These are phyloP conservation scores for Phytophthora nicotianae DNA, from an alignment of 352 stramenopile genomes.

Conservation along the genomic window DNA sequence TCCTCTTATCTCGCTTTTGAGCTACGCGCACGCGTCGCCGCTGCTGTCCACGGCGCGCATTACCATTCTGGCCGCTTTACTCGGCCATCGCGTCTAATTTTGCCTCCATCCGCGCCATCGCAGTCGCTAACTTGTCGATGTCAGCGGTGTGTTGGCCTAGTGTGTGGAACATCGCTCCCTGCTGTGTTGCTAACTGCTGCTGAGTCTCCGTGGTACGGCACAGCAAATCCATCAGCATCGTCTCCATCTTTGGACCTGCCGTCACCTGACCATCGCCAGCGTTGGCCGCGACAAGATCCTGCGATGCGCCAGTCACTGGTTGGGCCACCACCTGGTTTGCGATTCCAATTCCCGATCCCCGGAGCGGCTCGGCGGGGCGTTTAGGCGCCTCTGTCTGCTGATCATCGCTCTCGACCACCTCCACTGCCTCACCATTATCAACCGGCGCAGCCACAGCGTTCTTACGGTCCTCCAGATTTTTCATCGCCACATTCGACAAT, in stretches of 20 bases:
- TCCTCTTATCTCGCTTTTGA: slow-evolving; percentile 32
- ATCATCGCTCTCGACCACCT: slow-evolving; percentile 32
- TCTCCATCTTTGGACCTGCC: slow-evolving; percentile 88
- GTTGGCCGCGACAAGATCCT: slow-evolving; percentile 84
- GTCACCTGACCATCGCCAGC: slow-evolving; percentile 85
- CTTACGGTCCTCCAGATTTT: slow-evolving; percentile 91
- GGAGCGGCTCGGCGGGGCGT: slow-evolving; percentile 45
- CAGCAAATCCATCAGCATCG: slow-evolving; percentile 90
- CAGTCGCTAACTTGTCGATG: slow-evolving; percentile 86
- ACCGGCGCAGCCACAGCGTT: slow-evolving; percentile 77
- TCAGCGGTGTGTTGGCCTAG: slow-evolving; percentile 89
- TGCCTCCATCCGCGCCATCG: slow-evolving; percentile 89
- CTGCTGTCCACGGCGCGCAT: slow-evolving; percentile 32
- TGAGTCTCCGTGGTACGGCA: slow-evolving; percentile 89
- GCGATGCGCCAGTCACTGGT: slow-evolving; percentile 53
- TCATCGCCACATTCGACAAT: slow-evolving; percentile 90
- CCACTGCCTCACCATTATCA: slow-evolving; percentile 51
- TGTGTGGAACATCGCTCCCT: slow-evolving; percentile 91
- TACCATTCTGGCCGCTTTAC: slow-evolving; percentile 46
- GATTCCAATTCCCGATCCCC: slow-evolving; percentile 74
- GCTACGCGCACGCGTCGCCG: slow-evolving; percentile 21
- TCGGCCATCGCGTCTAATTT: slow-evolving; percentile 87
- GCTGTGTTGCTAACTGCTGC: slow-evolving; percentile 90
- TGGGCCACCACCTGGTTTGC: slow-evolving; percentile 80
- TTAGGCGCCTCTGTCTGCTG: slow-evolving; percentile 35